Conservation (phyloP, 2,329 filamentous ascomycete species). For the Fusarium buxicola region DNA sequence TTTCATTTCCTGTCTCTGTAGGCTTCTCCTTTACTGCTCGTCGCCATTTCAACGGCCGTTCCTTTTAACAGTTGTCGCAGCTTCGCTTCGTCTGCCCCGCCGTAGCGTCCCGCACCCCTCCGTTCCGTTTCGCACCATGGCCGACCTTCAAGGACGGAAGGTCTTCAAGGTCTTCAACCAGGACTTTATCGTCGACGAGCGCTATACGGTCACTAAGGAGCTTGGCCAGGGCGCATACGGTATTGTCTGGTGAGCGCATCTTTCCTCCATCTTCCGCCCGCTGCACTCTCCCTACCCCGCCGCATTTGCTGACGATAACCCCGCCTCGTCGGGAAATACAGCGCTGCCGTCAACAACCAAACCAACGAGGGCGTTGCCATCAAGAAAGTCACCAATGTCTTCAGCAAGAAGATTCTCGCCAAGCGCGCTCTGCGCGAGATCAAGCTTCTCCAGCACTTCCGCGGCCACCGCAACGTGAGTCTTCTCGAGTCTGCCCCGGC, state of each 20-base stretch:
- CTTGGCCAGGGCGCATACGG: conserved; percentile 97
- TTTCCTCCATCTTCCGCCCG: conserved; percentile 3
- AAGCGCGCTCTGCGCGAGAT: conserved; percentile 98
- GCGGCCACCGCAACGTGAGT: conserved; percentile 85
- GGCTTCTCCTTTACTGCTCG: neutral
- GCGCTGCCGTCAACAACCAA: conserved; percentile 91
- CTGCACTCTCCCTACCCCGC: conserved; percentile 42
- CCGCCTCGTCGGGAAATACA: conserved; percentile 54
- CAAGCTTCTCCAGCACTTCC: conserved; percentile 97
- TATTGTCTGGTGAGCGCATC: conserved; percentile 86
- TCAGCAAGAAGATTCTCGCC: conserved; percentile 99
- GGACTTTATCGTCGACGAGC: conserved; percentile 97
- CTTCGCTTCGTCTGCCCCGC: conserved; percentile 33
- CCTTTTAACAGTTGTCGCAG: conserved; percentile 19
- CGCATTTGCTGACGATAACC: conserved; percentile 44
- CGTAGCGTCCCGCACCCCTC: conserved; percentile 22
- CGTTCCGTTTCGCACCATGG: conserved; percentile 47
- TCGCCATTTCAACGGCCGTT: conserved; percentile 4
- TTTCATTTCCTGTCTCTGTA: neutral
- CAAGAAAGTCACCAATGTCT: conserved; percentile 99
- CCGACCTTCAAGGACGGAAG: conserved; percentile 73
- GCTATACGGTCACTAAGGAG: conserved; percentile 99
- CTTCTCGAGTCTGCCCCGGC: neutral
- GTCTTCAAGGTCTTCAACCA: conserved; percentile 99
- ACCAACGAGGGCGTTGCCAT: conserved; percentile 95